Evolutionary conservation across 2,329 filamentous ascomycete genomes (phyloP).

Genomic region (Graphium sp.): DNA sequence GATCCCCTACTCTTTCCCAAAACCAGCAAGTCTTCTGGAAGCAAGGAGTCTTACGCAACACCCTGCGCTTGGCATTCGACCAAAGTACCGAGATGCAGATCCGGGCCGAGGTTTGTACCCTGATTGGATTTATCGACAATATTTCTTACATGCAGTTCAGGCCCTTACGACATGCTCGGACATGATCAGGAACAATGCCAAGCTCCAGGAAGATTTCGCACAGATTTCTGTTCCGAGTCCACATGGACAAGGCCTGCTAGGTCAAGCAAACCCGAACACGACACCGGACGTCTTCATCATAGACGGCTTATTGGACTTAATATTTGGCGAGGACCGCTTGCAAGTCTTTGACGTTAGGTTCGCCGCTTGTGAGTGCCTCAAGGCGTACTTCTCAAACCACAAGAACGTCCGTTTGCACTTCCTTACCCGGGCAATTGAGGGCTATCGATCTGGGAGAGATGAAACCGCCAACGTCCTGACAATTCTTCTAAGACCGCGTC

Average conservation of each 20-base stretch:
- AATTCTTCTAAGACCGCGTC: constrained; percentile 54
- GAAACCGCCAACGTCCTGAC: constrained; percentile 80
- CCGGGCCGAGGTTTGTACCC: constrained; percentile 52
- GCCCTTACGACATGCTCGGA: constrained; percentile 76
- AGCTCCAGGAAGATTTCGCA: constrained; percentile 77
- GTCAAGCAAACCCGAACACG: too few species aligned
- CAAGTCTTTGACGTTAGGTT: constrained; percentile 65
- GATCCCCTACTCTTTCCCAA: constrained; percentile 62
- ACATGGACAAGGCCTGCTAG: constrained; percentile 16
- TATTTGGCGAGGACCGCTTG: constrained; percentile 48
- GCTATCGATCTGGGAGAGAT: constrained; percentile 59
- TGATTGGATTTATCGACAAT: not conserved
- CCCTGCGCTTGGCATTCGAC: constrained; percentile 71
- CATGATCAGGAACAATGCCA: constrained; percentile 65
- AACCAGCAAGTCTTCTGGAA: constrained; percentile 83
- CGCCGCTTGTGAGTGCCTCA: constrained; percentile 77
- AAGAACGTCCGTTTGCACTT: constrained; percentile 72
- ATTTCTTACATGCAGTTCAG: constrained; percentile 17
- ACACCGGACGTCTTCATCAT: constrained; percentile 67
- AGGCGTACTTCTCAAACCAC: constrained; percentile 81
- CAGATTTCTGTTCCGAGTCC: constrained; percentile 53
- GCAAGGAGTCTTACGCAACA: constrained; percentile 60
- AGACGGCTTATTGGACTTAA: constrained; percentile 75
- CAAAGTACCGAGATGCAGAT: constrained; percentile 57
- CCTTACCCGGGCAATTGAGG: constrained; percentile 72